Evolutionary conservation across 2,329 filamentous ascomycete genomes (phyloP), one percentile per base, ranked within the genome.

Genomic region (Diaporthe citri): DNA sequence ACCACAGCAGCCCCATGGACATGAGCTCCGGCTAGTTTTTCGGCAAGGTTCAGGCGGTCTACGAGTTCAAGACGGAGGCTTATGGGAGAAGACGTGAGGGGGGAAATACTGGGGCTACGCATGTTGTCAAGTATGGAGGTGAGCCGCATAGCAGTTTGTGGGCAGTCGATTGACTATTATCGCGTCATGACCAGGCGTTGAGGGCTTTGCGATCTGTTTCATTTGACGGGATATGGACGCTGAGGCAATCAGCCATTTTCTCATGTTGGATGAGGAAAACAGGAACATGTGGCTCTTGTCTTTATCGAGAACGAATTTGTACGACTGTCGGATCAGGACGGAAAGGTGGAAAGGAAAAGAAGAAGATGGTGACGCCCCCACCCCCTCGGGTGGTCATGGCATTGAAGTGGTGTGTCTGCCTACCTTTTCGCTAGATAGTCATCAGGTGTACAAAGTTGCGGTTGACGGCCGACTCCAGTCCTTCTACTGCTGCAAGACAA

Each of bases 1-100:
- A 43, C 36, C 66, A 67, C 34, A 60, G 51, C 43, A 74, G 34
- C 48, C 52, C 66, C 17, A 67, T 64, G 71, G 71, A 72, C 46
- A n/a, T 46, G 46, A 56, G 46, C 57, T 36, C 59, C 5, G 56
- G 41, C 36, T 72, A 56, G 36, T 34, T 13, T 56, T 41, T 9
- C 28, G 46, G 34, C 34, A 25, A 28, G 12, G 15, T 20, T 13
- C 46, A 43, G n/a, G 43, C 9, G 4, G 20, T 31, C 15, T 39
- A 20, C 22, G 5, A 28, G 52, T n/a, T n/a, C 31, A 41, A 20
- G 20, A 48, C 6, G 34, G 13, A 28, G 15, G 17, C 52, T n/a
- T 17, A 31, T 6, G 39, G 60, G 39, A 59, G n/a, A 41, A 52
- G 7, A n/a, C 31, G 10, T 7, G 25, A 48, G 39, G 28, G 43